A percentile compares a stretch with the other conserved stretches of the same genome.
Evolutionary conservation across 495 filamentous ascomycete species (phyloP).

Genomic region (Lichina pygmaea): DNA sequence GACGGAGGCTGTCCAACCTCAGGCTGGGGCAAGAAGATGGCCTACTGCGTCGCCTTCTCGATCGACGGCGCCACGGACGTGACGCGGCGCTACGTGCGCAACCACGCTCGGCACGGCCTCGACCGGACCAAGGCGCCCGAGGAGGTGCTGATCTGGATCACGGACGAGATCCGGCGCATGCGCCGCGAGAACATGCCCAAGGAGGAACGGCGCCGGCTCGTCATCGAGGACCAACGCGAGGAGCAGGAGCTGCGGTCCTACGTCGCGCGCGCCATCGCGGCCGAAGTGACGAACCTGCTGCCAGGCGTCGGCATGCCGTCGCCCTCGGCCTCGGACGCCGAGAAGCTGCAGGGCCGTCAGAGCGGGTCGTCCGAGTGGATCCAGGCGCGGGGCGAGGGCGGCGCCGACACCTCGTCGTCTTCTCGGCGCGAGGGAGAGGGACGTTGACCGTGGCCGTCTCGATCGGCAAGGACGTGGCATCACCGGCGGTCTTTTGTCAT

Average conservation of each 20-base stretch:
- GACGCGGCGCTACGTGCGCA: slow-evolving; percentile 82
- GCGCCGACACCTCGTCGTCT: slow-evolving; percentile 1
- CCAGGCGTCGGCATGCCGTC: slow-evolving; percentile 10
- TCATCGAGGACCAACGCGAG: slow-evolving; percentile 75
- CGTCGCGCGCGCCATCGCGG: slow-evolving; percentile 43
- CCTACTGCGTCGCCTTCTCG: slow-evolving; percentile 91
- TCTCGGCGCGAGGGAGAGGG: too few relatives aligned
- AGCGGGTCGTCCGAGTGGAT: slow-evolving; percentile 34
- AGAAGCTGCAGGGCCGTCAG: slow-evolving; percentile 13
- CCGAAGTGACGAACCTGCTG: slow-evolving; percentile 26
- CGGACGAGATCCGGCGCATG: slow-evolving; percentile 64
- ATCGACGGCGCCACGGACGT: slow-evolving; percentile 89
- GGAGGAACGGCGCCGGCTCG: slow-evolving; percentile 49
- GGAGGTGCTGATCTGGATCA: slow-evolving; percentile 66
- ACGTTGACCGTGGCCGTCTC: too few relatives aligned
- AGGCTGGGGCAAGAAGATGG: slow-evolving; percentile 82
- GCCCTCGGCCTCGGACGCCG: background rate
- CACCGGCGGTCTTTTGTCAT: background rate
- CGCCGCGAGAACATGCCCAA: slow-evolving; percentile 56
- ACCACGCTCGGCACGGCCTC: slow-evolving; percentile 38
- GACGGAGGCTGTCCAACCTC: slow-evolving; percentile 4
- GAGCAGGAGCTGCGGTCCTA: slow-evolving; percentile 58
- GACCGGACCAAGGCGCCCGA: slow-evolving; percentile 54
- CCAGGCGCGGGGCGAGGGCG: slow-evolving; percentile 27
- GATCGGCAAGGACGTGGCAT: too few relatives aligned